Evolutionary conservation across 805 yeast species (phyloP), one percentile per base, ranked within the genome.

Genomic region (Suhomyces faveliae): DNA sequence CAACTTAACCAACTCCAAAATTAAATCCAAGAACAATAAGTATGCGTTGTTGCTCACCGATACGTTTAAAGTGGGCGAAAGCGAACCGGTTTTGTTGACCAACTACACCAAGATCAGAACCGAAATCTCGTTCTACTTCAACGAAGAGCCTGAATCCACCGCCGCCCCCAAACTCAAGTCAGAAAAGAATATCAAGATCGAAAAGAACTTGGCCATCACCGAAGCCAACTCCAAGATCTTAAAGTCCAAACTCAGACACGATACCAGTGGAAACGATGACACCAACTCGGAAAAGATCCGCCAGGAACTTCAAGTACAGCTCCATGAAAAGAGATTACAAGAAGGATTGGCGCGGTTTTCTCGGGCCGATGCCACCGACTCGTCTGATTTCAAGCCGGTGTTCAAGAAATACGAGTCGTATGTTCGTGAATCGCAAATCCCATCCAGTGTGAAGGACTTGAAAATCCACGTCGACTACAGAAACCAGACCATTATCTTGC

Each of bases 321-420:
- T 92, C 45, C 97, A 89, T 64, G 89, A 85, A 44, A 86, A 83
- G 62, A 77, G 96, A 62, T 92, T 87, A 62, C 87, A 87, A 58
- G 92, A 87, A 60, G 99, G 99, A 25, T 71, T 87, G 49, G 81
- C 85, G 45, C 78, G 95, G 61, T 91, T 84, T 61, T 83, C 86
- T 51, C 87, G 89, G 40, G 87, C 89, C 11, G 92, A 83, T 67
- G 88, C 89, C 4, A 77, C 79, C 24, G 84, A 80, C 54, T 78
- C 76, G 19, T 70, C 74, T 38, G 90, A 83, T 45, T 73, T 74
- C 54, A 81, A 78, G 59, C 85, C 84, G 2, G 84, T 83, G n/a
- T 91, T 92, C 76, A 89, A 88, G 61, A 87, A 87, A 63, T 94
- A 88, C 68, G 99, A 92, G 71, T 90, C 98, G 0, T 92, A 92